phyloP scores from a whole-genome alignment of 2,329 filamentous ascomycete genomes.

The Ophiostoma ips region DNA sequence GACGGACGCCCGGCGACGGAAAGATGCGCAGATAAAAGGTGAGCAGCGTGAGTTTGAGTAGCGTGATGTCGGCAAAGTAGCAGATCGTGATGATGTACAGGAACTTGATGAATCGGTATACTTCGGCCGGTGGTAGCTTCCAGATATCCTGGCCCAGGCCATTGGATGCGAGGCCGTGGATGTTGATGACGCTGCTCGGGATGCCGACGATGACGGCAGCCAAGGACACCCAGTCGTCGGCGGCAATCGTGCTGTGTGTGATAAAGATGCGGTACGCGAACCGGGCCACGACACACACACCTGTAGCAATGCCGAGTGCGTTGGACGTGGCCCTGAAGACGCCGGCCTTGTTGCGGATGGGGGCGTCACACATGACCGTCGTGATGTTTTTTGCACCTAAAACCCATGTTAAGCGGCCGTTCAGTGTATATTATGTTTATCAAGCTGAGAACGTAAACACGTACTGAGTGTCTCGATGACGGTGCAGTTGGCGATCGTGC shows the following conservation, averaged over 20 bases:
- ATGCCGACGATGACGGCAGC: conserved; percentile 17
- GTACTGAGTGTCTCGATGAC: conserved; percentile 6
- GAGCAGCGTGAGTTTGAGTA: conserved; percentile 37
- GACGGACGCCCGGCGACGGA: conserved; percentile 24
- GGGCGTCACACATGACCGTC: conserved; percentile 16
- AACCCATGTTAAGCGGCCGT: too few species aligned
- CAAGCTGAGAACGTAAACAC: background rate
- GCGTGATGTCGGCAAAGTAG: conserved; percentile 32
- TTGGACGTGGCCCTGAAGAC: conserved; percentile 20
- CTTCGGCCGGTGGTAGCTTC: conserved; percentile 27
- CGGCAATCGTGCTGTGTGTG: conserved; percentile 19
- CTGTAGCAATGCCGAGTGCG: conserved; percentile 21
- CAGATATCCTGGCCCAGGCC: conserved; percentile 38
- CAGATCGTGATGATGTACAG: conserved; percentile 28
- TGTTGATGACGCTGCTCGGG: conserved; percentile 20
- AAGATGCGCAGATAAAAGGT: conserved; percentile 44
- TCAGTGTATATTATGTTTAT: too few species aligned
- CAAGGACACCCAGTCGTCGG: conserved; percentile 25
- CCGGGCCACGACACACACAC: conserved; percentile 25
- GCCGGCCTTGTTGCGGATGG: conserved; percentile 18
- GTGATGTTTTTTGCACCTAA: conserved; percentile 17
- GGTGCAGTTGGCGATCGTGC: conserved; percentile 4
- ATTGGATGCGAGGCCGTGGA: conserved; percentile 21
- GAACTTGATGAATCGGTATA: conserved; percentile 29
- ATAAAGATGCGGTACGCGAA: conserved; percentile 22